These are phyloP conservation scores for Calonectria hawksworthii DNA, from an alignment of 2,329 filamentous ascomycete genomes.

Conservation along the genomic window DNA sequence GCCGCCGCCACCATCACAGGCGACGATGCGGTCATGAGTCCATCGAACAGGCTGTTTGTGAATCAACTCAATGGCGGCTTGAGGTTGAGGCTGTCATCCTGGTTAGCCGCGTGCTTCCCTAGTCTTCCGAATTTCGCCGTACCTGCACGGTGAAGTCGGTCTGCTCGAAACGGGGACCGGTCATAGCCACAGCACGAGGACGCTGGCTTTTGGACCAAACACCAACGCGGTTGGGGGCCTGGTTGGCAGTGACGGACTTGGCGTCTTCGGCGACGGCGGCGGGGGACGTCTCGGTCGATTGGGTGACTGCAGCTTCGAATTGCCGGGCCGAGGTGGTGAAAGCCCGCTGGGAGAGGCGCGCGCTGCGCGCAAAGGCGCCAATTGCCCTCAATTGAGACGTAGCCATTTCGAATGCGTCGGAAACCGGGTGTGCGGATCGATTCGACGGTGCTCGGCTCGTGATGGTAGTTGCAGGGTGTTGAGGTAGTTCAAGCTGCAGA, in stretches of 20 bases:
- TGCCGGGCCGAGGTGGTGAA: slow-evolving; percentile 64
- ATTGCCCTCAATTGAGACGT: slow-evolving; percentile 62
- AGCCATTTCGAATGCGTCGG: slow-evolving; percentile 52
- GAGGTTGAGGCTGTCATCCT: slow-evolving; percentile 80
- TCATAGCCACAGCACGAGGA: slow-evolving; percentile 87
- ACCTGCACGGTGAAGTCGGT: slow-evolving; percentile 95
- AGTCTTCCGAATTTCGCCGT: slow-evolving; percentile 48
- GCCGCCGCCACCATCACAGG: slow-evolving; percentile 93
- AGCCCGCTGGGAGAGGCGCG: slow-evolving; percentile 60
- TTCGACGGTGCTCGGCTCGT: slow-evolving; percentile 42
- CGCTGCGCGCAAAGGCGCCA: slow-evolving; percentile 58
- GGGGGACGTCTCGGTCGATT: slow-evolving; percentile 57
- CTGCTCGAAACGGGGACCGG: slow-evolving; percentile 96
- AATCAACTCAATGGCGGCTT: slow-evolving; percentile 93
- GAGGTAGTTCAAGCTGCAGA: slow-evolving; percentile 42
- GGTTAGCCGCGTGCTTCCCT: slow-evolving; percentile 36
- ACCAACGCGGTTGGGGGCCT: slow-evolving; percentile 87
- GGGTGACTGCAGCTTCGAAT: slow-evolving; percentile 59
- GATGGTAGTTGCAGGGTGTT: slow-evolving; percentile 35
- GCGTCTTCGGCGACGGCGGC: slow-evolving; percentile 60
- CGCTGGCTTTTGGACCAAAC: slow-evolving; percentile 92
- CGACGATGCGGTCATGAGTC: slow-evolving; percentile 85
- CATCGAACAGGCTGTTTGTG: slow-evolving; percentile 96
- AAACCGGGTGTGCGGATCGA: slow-evolving; percentile 45
- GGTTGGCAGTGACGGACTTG: slow-evolving; percentile 67